Percentiles rank a stretch among this genome's conserved stretches.
Conservation (phyloP, 2,329 filamentous ascomycete species). For the Clarireedia paspali region DNA sequence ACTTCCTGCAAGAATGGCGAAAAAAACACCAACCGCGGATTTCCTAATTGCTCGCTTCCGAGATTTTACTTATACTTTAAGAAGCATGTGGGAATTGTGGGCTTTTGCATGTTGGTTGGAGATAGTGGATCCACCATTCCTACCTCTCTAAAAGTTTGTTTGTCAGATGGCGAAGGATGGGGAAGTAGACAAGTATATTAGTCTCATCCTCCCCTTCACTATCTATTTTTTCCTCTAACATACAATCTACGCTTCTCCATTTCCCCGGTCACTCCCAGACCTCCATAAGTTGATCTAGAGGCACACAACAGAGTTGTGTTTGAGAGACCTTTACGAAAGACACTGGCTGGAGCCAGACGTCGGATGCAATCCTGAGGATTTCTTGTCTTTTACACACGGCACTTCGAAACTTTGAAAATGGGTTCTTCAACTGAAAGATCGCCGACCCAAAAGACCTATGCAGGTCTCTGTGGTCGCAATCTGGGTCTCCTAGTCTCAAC, state of each 20-base stretch:
- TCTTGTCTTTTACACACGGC: background rate
- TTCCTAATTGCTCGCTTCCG: conserved; percentile 1
- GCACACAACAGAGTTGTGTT: conserved; percentile 5
- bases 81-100: conserved; percentile 7
- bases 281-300: conserved; percentile 1
- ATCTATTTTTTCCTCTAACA: background rate
- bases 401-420: background rate
- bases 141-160: background rate
- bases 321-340: background rate
- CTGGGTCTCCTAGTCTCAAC: conserved; percentile 64
- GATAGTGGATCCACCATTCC: background rate
- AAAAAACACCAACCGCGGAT: background rate
- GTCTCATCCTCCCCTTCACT: background rate
- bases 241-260: background rate
- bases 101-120: background rate
- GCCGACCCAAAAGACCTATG: conserved; percentile 24
- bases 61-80: background rate
- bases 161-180: conserved; percentile 4
- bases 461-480: conserved; percentile 57
- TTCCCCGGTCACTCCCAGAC: background rate
- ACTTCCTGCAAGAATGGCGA: background rate
- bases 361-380: conserved; percentile 2
- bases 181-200: conserved; percentile 3
- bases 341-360: conserved; percentile 6
- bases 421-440: background rate